phyloP scores from a whole-genome alignment of 176 grass and related monocot genomes.

The Themeda triandra region DNA sequence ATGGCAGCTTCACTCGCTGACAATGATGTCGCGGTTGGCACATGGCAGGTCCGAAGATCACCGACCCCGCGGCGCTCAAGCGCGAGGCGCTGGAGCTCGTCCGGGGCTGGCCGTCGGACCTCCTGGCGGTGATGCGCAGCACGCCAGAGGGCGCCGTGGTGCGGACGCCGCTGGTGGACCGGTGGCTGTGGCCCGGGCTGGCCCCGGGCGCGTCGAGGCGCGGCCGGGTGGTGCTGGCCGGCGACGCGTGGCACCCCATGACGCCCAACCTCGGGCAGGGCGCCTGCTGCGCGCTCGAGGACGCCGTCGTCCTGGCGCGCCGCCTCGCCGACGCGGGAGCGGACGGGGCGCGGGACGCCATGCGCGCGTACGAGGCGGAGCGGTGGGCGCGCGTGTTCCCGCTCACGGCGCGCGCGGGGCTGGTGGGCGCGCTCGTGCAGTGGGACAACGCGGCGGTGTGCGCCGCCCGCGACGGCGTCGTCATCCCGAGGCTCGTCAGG shows the following conservation, averaged over 20 bases:
- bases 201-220: conserved; percentile 43
- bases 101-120: conserved; percentile 59
- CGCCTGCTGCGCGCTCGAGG: conserved; percentile 85
- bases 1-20: background rate
- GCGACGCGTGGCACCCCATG: conserved; percentile 99
- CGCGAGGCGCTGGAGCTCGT: conserved; percentile 70
- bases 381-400: conserved; percentile 80
- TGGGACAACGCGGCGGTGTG: conserved; percentile 86
- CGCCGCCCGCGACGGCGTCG: conserved; percentile 59
- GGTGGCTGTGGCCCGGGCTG: conserved; percentile 83
- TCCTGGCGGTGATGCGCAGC: conserved; percentile 57
- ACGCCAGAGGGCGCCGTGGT: conserved; percentile 61
- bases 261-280: conserved; percentile 96
- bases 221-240: conserved; percentile 58
- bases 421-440: conserved; percentile 78
- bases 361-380: conserved; percentile 57
- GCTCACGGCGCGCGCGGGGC: conserved; percentile 58
- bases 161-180: conserved; percentile 80
- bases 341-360: conserved; percentile 11
- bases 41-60: conserved; percentile 51
- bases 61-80: conserved; percentile 55
- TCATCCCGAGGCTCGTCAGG: conserved; percentile 76
- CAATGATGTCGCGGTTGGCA: conserved; percentile 5
- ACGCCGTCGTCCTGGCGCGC: conserved; percentile 69
- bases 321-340: conserved; percentile 41